phyloP scores from a whole-genome alignment of 2,329 filamentous ascomycete genomes.

The Xylariaceae sp. region DNA sequence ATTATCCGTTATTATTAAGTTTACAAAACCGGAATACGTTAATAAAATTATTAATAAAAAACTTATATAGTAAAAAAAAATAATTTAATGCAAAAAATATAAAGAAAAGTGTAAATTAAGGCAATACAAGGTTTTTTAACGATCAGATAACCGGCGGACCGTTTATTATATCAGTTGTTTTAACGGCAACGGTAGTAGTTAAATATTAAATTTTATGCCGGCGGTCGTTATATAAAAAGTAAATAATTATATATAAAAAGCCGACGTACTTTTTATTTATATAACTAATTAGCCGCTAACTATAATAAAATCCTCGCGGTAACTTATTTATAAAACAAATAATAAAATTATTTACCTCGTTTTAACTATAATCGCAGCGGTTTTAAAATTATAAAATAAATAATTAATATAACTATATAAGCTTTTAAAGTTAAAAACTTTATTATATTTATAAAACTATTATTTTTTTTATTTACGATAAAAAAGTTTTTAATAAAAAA shows the following conservation, averaged over 20 bases:
- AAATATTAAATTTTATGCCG: not conserved
- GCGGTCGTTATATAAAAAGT: not conserved
- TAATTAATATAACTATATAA: constrained; percentile 1
- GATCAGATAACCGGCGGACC: not conserved
- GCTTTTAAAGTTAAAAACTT: constrained; percentile 2
- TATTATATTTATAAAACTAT: no score
- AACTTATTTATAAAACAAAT: not conserved
- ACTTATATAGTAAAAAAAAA: not conserved
- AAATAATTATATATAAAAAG: not conserved
- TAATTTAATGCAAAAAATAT: not conserved
- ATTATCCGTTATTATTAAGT: constrained; percentile 1
- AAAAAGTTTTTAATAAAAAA: no score
- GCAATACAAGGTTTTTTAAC: not conserved
- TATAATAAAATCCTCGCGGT: not conserved
- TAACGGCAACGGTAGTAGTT: not conserved
- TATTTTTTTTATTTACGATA: no score
- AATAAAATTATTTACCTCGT: not conserved
- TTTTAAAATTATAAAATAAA: not conserved
- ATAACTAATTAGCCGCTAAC: not conserved
- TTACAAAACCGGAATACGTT: not conserved
- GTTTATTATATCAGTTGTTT: not conserved
- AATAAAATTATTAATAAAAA: constrained; percentile 4
- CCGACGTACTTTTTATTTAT: not conserved
- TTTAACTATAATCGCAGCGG: not conserved
- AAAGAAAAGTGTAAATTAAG: not conserved